Percentiles rank a stretch among this genome's conserved stretches.
These are phyloP conservation scores for Kregervanrija delftensis DNA, from an alignment of 805 yeast species.

Conservation along the genomic window DNA sequence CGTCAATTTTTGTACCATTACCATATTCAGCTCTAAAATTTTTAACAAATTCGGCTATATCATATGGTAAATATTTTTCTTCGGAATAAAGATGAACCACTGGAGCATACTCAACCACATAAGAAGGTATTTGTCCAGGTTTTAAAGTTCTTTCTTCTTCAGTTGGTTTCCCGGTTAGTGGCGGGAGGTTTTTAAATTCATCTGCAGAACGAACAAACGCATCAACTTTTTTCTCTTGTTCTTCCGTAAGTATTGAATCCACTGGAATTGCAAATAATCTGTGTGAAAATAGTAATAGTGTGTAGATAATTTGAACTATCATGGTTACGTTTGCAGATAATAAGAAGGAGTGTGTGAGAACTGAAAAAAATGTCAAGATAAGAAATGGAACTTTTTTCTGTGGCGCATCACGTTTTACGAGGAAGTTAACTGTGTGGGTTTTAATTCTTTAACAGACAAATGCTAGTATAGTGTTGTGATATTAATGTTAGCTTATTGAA, in stretches of 20 bases:
- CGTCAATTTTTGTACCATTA: slow-evolving; percentile 37
- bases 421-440: no score
- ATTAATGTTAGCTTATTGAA: no score
- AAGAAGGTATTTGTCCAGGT: slow-evolving; percentile 56
- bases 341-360: no score
- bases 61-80: slow-evolving; percentile 81
- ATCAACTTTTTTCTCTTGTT: slow-evolving; percentile 7
- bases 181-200: slow-evolving; percentile 28
- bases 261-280: no score
- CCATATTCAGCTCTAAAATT: slow-evolving; percentile 54
- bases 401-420: no score
- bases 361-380: no score
- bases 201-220: slow-evolving; percentile 10
- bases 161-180: slow-evolving; percentile 28
- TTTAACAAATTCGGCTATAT: slow-evolving; percentile 58
- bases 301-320: neutral
- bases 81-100: slow-evolving; percentile 82
- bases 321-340: neutral
- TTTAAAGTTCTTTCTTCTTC: slow-evolving; percentile 30
- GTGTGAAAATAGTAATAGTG: neutral
- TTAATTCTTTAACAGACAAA: no score
- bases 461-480: no score
- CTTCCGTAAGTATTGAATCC: neutral
- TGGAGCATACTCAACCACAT: slow-evolving; percentile 64
- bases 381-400: no score